These are phyloP conservation scores for Lichina pygmaea DNA, from an alignment of 495 filamentous ascomycete species.

Conservation along the genomic window DNA sequence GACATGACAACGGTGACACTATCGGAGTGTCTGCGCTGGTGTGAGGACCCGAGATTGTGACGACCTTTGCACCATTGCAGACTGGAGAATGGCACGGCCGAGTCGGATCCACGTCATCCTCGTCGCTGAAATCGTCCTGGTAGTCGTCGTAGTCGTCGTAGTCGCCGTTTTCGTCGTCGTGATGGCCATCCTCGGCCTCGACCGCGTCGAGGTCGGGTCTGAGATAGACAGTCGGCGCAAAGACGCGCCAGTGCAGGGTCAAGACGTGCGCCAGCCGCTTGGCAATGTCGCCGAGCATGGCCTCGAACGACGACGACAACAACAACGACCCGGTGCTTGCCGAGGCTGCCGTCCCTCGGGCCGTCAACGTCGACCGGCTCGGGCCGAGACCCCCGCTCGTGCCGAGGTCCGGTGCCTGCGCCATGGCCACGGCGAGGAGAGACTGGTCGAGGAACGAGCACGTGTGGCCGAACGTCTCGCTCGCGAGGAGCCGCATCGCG, in stretches of 20 bases:
- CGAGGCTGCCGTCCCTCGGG: not conserved
- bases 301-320: not conserved
- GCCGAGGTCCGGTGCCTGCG: too few species aligned
- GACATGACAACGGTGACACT: too few species aligned
- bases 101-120: too few species aligned
- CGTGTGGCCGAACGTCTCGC: not conserved
- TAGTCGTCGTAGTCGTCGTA: too few species aligned
- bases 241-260: conserved; percentile 67
- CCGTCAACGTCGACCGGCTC: not conserved
- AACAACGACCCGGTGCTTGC: not conserved
- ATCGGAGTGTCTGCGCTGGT: too few species aligned
- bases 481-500: not conserved
- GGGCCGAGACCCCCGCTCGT: too few species aligned
- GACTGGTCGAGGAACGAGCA: not conserved
- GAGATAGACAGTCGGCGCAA: conserved; percentile 42
- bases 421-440: not conserved
- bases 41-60: too few species aligned
- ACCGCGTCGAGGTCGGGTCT: conserved; percentile 1
- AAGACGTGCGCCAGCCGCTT: conserved; percentile 53
- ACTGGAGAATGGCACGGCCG: too few species aligned
- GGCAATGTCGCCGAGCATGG: conserved; percentile 23
- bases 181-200: too few species aligned
- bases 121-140: too few species aligned
- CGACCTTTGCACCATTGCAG: too few species aligned
- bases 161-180: too few species aligned